phyloP scores from a whole-genome alignment of 2,329 filamentous ascomycete genomes.

The Talaromyces sp. region DNA sequence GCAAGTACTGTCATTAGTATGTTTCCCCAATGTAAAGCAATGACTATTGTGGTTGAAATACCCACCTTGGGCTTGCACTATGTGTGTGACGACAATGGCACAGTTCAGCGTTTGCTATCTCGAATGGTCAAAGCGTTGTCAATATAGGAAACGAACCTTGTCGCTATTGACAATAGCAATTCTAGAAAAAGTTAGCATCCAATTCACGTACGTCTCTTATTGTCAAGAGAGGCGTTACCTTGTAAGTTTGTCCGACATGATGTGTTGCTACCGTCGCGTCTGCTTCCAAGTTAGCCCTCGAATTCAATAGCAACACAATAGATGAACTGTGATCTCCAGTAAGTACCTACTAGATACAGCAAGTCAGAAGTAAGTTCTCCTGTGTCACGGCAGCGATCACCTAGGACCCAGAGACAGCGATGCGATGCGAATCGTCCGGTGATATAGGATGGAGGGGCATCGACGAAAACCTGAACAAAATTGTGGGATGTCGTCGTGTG shows the following conservation, averaged over 20 bases:
- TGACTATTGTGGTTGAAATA: background rate
- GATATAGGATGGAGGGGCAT: slow-evolving; percentile 16
- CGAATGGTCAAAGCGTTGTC: slow-evolving; percentile 13
- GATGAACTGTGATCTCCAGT: background rate
- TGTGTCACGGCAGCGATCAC: background rate
- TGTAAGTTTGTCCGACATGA: slow-evolving; percentile 91
- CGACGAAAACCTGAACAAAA: slow-evolving; percentile 19
- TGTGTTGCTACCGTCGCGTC: slow-evolving; percentile 30
- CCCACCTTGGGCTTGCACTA: slow-evolving; percentile 85
- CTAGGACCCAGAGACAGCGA: slow-evolving; percentile 4
- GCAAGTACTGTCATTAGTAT: slow-evolving; percentile 7
- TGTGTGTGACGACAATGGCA: slow-evolving; percentile 23
- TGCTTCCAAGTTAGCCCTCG: slow-evolving; percentile 4
- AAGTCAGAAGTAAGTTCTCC: background rate
- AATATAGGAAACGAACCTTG: slow-evolving; percentile 64
- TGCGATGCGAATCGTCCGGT: background rate
- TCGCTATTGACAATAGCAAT: slow-evolving; percentile 98
- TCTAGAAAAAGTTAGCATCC: slow-evolving; percentile 54
- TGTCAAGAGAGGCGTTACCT: slow-evolving; percentile 60
- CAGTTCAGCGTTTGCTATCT: slow-evolving; percentile 7
- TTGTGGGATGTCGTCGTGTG: slow-evolving; percentile 22
- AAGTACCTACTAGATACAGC: background rate
- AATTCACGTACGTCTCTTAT: background rate
- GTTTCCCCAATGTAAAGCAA: background rate
- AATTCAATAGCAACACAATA: background rate